These are phyloP conservation scores for Lobulomyces angularis DNA, from an alignment of 192 early-diverging fungal genomes.

Conservation along the genomic window DNA sequence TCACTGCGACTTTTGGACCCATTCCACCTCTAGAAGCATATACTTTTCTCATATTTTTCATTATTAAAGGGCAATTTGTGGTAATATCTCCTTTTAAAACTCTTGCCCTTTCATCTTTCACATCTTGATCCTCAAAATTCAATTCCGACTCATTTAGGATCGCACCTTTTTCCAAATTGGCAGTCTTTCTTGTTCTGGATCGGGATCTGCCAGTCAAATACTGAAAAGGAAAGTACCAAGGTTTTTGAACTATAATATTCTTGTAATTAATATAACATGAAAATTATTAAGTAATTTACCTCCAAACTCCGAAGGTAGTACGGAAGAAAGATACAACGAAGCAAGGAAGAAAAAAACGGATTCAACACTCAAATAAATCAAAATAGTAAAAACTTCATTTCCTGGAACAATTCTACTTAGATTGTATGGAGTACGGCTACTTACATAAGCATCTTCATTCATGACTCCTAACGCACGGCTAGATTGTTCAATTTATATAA, in stretches of 20 bases:
- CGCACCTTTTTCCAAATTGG: background rate
- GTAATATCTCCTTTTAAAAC: conserved; percentile 25
- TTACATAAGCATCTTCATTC: too few relatives aligned
- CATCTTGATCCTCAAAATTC: conserved; percentile 50
- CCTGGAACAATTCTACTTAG: conserved; percentile 17
- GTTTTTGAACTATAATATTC: conserved; percentile 33
- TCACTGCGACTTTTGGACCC: conserved; percentile 48
- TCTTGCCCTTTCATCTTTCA: conserved; percentile 42
- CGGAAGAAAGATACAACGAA: conserved; percentile 26
- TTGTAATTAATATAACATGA: too few relatives aligned
- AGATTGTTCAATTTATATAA: too few relatives aligned
- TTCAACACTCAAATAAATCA: conserved; percentile 39
- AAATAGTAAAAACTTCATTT: conserved; percentile 40
- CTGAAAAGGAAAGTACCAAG: conserved; percentile 33
- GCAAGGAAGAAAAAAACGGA: conserved; percentile 33
- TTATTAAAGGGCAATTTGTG: conserved; percentile 34
- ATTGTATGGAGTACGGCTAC: too few relatives aligned
- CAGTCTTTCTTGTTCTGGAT: conserved; percentile 11
- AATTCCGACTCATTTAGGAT: conserved; percentile 25
- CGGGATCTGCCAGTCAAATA: conserved; percentile 16
- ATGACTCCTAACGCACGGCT: too few relatives aligned
- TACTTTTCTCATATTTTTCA: conserved; percentile 42
- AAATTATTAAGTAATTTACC: too few relatives aligned
- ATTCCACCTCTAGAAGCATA: conserved; percentile 23
- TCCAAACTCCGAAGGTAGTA: conserved; percentile 31